A percentile compares a stretch with the other conserved stretches of the same genome.
Evolutionary conservation across 208 protist genomes (phyloP).

Genomic region (Acanthamoeba healyi): DNA sequence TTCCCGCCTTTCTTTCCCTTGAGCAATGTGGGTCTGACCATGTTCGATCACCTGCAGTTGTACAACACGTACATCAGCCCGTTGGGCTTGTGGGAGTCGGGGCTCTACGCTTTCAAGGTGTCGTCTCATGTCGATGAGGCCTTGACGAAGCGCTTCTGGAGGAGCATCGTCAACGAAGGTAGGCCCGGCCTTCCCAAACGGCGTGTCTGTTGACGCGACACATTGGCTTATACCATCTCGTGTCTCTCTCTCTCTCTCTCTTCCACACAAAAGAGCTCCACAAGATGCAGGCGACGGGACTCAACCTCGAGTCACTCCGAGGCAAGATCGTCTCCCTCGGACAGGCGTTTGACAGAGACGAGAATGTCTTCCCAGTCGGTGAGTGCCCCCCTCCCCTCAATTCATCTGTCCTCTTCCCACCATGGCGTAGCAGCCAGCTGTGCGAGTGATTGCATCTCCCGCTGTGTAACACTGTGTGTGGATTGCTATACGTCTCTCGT

Average conservation of each 20-base stretch:
- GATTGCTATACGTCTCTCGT: too few species aligned
- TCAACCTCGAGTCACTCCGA: conserved; percentile 23
- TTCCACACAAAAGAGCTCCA: conserved; percentile 9
- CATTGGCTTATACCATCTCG: too few species aligned
- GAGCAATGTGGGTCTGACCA: too few species aligned
- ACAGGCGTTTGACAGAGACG: not conserved
- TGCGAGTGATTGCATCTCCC: too few species aligned
- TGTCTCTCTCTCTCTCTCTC: not conserved
- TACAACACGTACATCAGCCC: conserved; percentile 4
- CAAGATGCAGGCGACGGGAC: conserved; percentile 14
- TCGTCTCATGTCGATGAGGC: conserved; percentile 24
- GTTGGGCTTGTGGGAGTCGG: conserved; percentile 26
- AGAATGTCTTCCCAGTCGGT: conserved; percentile 51
- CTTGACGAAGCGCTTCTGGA: conserved; percentile 53
- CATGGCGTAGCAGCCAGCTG: not conserved
- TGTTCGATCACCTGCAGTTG: not conserved
- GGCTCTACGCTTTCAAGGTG: conserved; percentile 9
- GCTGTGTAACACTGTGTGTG: too few species aligned
- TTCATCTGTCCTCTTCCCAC: not conserved
- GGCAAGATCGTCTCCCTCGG: conserved; percentile 33
- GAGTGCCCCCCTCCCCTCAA: not conserved
- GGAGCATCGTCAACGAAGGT: conserved; percentile 61
- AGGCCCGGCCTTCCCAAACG: too few species aligned
- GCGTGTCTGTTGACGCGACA: too few species aligned
- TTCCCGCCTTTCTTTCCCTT: not conserved